Evolutionary conservation across 2,329 filamentous ascomycete genomes (phyloP).

Genomic region (Tolypocladium album): DNA sequence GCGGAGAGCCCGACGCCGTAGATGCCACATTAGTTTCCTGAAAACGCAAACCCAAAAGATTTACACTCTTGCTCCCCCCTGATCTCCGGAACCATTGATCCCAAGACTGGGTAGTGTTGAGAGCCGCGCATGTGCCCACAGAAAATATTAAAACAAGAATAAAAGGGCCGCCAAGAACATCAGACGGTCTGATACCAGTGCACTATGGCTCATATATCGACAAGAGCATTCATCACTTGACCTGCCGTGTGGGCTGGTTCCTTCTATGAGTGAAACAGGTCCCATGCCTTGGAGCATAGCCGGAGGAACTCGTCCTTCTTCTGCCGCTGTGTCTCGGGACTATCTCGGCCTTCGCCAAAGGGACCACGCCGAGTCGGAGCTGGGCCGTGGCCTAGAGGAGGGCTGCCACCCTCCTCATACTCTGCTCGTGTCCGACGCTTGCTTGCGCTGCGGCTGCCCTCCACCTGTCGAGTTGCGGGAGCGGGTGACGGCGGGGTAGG

Average conservation of each 20-base stretch:
- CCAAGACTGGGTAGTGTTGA: background rate
- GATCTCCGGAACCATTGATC: background rate
- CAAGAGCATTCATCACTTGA: background rate
- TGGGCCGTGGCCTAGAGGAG: conserved; percentile 69
- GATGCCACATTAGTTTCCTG: background rate
- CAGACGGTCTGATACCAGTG: background rate
- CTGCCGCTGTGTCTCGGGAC: conserved; percentile 66
- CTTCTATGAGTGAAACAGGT: conserved; percentile 79
- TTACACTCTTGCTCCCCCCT: background rate
- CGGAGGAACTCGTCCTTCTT: conserved; percentile 91
- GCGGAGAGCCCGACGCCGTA: background rate
- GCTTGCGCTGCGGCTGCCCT: conserved; percentile 47
- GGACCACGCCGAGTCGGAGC: conserved; percentile 51
- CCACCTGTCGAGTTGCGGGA: conserved; percentile 35
- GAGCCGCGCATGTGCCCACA: background rate
- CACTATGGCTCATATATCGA: background rate
- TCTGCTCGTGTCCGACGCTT: conserved; percentile 76
- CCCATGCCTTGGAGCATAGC: conserved; percentile 85
- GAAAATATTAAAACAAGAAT: conserved; percentile 3
- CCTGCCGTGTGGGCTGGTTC: conserved; percentile 11
- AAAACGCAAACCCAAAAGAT: background rate
- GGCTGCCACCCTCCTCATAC: conserved; percentile 86
- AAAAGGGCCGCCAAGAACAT: background rate
- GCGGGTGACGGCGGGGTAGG: conserved; percentile 80
- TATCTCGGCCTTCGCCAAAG: conserved; percentile 74